Evolutionary conservation across 257 asterid genomes (phyloP).

Genomic region (Ballota nigra): DNA sequence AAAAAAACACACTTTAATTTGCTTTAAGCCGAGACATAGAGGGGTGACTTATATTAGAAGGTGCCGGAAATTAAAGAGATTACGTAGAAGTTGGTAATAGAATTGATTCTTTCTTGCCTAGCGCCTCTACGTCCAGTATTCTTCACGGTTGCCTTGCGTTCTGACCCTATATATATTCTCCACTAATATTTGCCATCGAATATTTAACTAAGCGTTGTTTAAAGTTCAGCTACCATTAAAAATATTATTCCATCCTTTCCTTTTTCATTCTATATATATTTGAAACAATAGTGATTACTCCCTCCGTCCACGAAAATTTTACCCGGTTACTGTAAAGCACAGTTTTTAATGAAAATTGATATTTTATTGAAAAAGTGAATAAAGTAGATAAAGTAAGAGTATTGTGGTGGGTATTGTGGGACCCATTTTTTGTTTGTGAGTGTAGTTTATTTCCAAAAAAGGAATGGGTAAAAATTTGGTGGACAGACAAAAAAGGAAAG

Average conservation of each 20-base stretch:
- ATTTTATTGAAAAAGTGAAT: no score
- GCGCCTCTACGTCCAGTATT: not conserved
- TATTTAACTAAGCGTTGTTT: not conserved
- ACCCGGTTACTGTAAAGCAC: no score
- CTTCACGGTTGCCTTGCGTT: constrained; percentile 16
- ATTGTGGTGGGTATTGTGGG: no score
- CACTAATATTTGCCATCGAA: constrained; percentile 6
- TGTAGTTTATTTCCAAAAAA: no score
- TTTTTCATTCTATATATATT: not conserved
- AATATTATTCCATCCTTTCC: not conserved
- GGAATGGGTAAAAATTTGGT: no score
- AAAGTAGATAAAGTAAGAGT: no score
- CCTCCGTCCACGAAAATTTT: no score
- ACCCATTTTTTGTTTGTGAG: no score
- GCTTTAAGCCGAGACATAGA: not conserved
- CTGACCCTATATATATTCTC: constrained; percentile 8
- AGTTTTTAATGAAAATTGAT: no score
- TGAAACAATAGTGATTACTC: no score
- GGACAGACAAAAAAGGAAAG: no score
- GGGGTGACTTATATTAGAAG: not conserved
- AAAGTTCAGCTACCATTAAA: not conserved
- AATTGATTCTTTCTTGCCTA: constrained; percentile 21
- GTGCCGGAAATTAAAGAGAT: constrained; percentile 13
- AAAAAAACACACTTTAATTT: no score
- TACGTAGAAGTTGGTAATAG: constrained; percentile 18